phyloP scores from a whole-genome alignment of 1,284 basidiomycete species.

The Tilletia setariae region DNA sequence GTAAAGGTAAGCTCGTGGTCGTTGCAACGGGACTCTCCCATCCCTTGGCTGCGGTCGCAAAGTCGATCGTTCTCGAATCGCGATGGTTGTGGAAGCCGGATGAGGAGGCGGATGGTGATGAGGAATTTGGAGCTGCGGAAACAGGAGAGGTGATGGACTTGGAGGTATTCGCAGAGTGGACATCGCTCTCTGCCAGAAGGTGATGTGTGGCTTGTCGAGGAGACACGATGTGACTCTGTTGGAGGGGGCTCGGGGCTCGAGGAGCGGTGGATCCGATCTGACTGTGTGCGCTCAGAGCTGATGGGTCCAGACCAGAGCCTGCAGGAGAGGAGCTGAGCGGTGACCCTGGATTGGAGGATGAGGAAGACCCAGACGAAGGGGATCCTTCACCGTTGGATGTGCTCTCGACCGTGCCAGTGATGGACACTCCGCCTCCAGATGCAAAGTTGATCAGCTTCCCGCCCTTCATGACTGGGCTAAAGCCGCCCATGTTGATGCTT shows the following conservation, averaged over 20 bases:
- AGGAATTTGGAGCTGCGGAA: neutral
- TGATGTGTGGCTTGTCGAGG: neutral
- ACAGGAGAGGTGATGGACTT: neutral
- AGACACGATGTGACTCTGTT: slow-evolving; percentile 1
- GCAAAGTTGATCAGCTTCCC: slow-evolving; percentile 15
- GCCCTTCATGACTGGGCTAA: slow-evolving; percentile 12
- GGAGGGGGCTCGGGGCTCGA: slow-evolving; percentile 7
- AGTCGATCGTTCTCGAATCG: slow-evolving; percentile 7
- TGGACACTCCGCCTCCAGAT: neutral
- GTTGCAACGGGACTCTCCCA: slow-evolving; percentile 6
- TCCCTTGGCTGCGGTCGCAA: neutral
- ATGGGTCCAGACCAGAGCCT: neutral
- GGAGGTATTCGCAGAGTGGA: neutral
- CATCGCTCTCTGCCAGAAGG: neutral
- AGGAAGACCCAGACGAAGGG: neutral
- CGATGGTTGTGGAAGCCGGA: slow-evolving; percentile 3
- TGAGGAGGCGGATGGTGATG: neutral
- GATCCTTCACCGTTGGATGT: neutral
- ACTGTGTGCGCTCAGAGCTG: neutral
- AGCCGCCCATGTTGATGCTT: slow-evolving; percentile 16
- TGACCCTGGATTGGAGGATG: neutral
- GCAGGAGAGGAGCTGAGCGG: slow-evolving; percentile 12
- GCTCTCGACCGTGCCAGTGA: neutral
- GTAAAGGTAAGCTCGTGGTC: neutral
- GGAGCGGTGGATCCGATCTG: neutral